These are phyloP conservation scores for Hanseniaspora meyeri DNA, from an alignment of 805 yeast genomes.

Conservation along the genomic window DNA sequence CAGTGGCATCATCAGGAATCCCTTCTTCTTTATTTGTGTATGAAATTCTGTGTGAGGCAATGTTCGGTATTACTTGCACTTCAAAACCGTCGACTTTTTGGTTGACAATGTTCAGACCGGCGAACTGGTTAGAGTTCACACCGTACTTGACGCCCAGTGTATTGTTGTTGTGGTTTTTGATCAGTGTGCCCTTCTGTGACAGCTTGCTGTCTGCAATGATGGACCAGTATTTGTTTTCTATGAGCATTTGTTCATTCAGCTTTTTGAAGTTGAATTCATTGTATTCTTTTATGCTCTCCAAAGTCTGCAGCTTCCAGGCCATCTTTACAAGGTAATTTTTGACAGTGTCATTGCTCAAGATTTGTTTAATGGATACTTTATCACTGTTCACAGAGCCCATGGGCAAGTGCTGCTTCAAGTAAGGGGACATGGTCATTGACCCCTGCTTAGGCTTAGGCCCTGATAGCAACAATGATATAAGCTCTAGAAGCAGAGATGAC, in stretches of 20 bases:
- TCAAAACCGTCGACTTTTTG: neutral
- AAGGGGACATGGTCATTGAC: conserved; percentile 77
- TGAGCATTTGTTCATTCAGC: conserved; percentile 41
- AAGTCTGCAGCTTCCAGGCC: conserved; percentile 78
- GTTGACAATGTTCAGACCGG: neutral
- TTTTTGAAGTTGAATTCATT: conserved; percentile 41
- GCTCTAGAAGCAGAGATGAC: conserved; percentile 75
- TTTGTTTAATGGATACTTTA: conserved; percentile 20
- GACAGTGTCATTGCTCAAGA: conserved; percentile 20
- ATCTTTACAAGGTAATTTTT: conserved; percentile 24
- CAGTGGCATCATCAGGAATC: neutral
- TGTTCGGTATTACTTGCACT: neutral
- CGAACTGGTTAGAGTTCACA: conserved; percentile 4
- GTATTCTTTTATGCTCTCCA: conserved; percentile 41
- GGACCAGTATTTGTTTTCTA: conserved; percentile 54
- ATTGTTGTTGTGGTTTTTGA: conserved; percentile 37
- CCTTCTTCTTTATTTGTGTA: neutral
- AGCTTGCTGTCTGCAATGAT: conserved; percentile 22
- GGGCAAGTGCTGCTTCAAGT: conserved; percentile 58
- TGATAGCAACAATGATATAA: conserved; percentile 70
- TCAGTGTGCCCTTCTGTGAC: neutral
- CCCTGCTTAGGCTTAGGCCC: conserved; percentile 77
- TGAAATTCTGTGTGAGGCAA: conserved; percentile 1
- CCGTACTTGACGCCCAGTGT: conserved; percentile 78
- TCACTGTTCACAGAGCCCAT: conserved; percentile 56